Evolutionary conservation across 2,329 filamentous ascomycete genomes (phyloP), one percentile per base, ranked within the genome.

Genomic region (Sporothrix brasiliensis): DNA sequence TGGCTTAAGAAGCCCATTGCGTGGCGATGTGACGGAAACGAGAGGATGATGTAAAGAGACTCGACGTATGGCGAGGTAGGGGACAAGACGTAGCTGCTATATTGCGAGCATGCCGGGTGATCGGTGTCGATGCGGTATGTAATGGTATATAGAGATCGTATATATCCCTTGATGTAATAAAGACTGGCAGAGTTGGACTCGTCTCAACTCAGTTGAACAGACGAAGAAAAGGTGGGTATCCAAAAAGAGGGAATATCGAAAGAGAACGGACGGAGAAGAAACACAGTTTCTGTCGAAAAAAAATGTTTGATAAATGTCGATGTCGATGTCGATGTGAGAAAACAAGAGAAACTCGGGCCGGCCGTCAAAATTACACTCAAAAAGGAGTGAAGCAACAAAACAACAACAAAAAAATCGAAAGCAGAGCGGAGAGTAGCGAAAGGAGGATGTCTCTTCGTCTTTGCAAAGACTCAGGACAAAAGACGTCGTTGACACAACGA

Each of bases 1-100:
- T 88, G 86, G 73, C 87, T 86, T 75, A 87, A 83, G 77, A 89
- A 91, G 75, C 86, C 85, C 91, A 93, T 93, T 66, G 77, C 86
- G 78, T n/a, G 19, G 30, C 3, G 3, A 4, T 50, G n/a, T 53
- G 54, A n/a, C 2, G 14, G 34, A n/a, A 39, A 41, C 49, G n/a
- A n/a, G 13, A 27, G 6, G 10, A 24, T 30, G 44, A 30, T 41
- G 39, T 47, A 56, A 41, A 41, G n/a, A 21, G 50, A 47, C 14
- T 47, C 30, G 9, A 34, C 19, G 58, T 30, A 19, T 21, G 19
- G 49, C 44, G 30, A 41, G 54, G 14, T 52, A 13, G 52, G 49
- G 10, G 50, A n/a, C 11, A 24, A 13, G n/a, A 53, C 47, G n/a
- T 63, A 2, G 58, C 3, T 24, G 61, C 52, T 66, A 66, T 50